Conservation (phyloP, 108 stramenopile species). For the Nitzschia palea region DNA sequence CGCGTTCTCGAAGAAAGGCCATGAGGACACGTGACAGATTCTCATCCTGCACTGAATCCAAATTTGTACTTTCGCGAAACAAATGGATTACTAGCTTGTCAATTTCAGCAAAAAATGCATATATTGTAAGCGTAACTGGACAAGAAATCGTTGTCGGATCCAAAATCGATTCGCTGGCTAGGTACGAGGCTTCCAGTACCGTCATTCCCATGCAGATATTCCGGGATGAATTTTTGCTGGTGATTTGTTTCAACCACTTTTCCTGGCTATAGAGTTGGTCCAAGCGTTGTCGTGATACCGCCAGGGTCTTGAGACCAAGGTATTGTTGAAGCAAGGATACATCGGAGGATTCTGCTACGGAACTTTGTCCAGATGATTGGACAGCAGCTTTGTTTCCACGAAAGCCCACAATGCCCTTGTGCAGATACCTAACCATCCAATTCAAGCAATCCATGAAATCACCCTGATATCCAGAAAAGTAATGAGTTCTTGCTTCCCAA, state of each 20-base stretch:
- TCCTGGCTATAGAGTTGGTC: constrained; percentile 5
- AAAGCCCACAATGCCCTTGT: not conserved
- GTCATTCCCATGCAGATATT: constrained; percentile 16
- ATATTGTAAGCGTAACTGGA: constrained; percentile 64
- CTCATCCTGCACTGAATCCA: not conserved
- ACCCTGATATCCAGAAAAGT: not conserved
- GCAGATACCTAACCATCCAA: not conserved
- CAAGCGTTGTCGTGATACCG: not conserved
- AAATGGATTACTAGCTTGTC: constrained; percentile 36
- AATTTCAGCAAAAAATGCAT: constrained; percentile 62
- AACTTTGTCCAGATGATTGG: not conserved
- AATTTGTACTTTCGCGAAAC: not conserved
- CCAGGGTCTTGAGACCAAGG: not conserved
- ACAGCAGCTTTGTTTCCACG: not conserved
- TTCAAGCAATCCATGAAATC: not conserved
- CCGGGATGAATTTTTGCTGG: not conserved
- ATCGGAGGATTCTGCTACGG: not conserved
- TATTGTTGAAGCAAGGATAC: not conserved
- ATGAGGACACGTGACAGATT: not conserved
- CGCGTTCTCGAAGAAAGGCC: constrained; percentile 40
- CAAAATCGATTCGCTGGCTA: constrained; percentile 44
- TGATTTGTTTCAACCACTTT: not conserved
- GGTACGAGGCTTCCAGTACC: constrained; percentile 69
- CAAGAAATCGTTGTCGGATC: constrained; percentile 58
- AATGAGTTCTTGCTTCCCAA: not conserved